These are phyloP conservation scores for Salvia hispanica DNA, from an alignment of 257 asterid genomes.

Conservation along the genomic window DNA sequence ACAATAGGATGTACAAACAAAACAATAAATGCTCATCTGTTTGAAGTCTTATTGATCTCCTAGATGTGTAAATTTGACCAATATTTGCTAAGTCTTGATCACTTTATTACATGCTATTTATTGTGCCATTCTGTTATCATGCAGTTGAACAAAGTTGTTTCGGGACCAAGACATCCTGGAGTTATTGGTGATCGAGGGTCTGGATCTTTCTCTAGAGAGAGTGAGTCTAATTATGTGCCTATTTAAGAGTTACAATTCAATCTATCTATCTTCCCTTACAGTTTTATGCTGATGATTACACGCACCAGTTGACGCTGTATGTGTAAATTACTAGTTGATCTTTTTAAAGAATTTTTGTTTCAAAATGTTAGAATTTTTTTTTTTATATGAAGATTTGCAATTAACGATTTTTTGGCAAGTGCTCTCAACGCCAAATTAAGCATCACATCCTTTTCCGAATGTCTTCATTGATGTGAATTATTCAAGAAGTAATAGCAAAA, in stretches of 20 bases:
- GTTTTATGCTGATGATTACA: slow-evolving; percentile 14
- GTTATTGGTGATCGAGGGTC: too few species aligned
- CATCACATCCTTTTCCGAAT: neutral
- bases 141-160: slow-evolving; percentile 50
- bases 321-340: neutral
- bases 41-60: slow-evolving; percentile 7
- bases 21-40: neutral
- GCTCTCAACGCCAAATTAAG: neutral
- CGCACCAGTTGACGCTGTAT: neutral
- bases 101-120: slow-evolving; percentile 14
- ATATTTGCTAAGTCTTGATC: neutral
- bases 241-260: slow-evolving; percentile 3
- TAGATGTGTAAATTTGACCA: neutral
- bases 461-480: neutral
- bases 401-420: neutral
- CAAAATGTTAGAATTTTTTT: neutral
- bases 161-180: too few species aligned
- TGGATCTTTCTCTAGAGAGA: slow-evolving; percentile 47
- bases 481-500: neutral
- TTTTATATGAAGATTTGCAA: neutral
- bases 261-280: slow-evolving; percentile 1
- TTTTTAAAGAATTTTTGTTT: slow-evolving; percentile 5
- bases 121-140: slow-evolving; percentile 23
- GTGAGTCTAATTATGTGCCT: slow-evolving; percentile 47
- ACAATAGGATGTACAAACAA: neutral